Conservation (phyloP, 2,329 filamentous ascomycete genomes). For the Hypoxylon sp. region DNA sequence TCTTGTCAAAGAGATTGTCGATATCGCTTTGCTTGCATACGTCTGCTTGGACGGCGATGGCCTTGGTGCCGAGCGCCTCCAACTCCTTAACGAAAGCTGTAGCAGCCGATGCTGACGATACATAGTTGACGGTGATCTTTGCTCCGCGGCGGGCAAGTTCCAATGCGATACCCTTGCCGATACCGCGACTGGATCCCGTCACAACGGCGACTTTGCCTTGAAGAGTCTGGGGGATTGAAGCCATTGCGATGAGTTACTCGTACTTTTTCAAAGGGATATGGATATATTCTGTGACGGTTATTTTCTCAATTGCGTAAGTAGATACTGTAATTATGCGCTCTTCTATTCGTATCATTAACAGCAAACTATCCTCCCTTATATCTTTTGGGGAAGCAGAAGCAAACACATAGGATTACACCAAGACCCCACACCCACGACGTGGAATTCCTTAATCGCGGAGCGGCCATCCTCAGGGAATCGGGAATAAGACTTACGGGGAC, state of each 20-base stretch:
- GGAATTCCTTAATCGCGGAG: background rate
- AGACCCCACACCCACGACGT: background rate
- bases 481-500: background rate
- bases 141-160: conserved; percentile 30
- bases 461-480: background rate
- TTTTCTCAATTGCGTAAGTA: background rate
- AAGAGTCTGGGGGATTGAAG: conserved; percentile 21
- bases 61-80: conserved; percentile 16
- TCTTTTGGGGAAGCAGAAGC: background rate
- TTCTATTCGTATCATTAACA: conserved; percentile 5
- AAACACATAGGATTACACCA: background rate
- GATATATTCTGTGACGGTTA: background rate
- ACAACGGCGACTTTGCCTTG: conserved; percentile 28
- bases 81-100: conserved; percentile 19
- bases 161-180: conserved; percentile 30
- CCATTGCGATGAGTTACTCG: background rate
- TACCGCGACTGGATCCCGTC: conserved; percentile 29
- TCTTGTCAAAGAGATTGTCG: conserved; percentile 26
- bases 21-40: conserved; percentile 18
- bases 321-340: background rate
- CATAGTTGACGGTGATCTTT: conserved; percentile 31
- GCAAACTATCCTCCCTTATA: background rate
- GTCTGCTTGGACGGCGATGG: conserved; percentile 29
- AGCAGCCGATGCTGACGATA: conserved; percentile 15
- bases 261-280: background rate